A percentile compares a stretch with the other conserved stretches of the same genome.
Evolutionary conservation across 1,284 basidiomycete genomes (phyloP).

Genomic region (Pisolithus thermaeus): DNA sequence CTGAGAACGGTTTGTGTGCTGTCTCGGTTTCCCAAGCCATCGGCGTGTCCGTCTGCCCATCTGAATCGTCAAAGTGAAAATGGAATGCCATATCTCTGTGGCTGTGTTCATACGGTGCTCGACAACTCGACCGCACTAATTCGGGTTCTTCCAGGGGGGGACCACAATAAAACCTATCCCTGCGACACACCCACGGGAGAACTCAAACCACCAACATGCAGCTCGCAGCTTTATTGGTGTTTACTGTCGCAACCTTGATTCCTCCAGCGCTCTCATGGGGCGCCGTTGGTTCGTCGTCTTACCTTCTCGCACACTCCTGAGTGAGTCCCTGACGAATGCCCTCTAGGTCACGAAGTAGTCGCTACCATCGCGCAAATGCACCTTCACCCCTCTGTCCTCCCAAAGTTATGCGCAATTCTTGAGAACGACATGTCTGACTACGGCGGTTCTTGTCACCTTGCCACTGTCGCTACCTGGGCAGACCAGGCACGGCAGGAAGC

Average conservation of each 20-base stretch:
- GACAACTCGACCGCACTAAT: too few relatives aligned
- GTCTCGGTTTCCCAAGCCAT: conserved; percentile 1
- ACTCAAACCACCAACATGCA: conserved; percentile 18
- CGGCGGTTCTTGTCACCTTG: conserved; percentile 56
- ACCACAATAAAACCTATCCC: too few relatives aligned
- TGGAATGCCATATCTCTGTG: background rate
- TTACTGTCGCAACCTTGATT: conserved; percentile 17
- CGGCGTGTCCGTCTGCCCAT: background rate
- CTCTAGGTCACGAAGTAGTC: conserved; percentile 79
- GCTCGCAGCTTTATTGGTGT: conserved; percentile 6
- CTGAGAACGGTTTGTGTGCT: conserved; percentile 21
- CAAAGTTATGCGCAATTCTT: conserved; percentile 67
- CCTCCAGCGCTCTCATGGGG: conserved; percentile 36
- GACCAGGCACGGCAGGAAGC: conserved; percentile 55
- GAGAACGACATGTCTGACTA: conserved; percentile 34
- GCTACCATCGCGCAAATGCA: conserved; percentile 93
- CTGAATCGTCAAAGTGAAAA: background rate
- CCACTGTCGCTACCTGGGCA: conserved; percentile 84
- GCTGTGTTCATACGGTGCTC: too few relatives aligned
- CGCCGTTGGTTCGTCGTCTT: conserved; percentile 31
- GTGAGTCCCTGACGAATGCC: background rate
- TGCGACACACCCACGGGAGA: background rate
- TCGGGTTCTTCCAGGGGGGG: too few relatives aligned
- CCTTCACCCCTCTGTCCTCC: conserved; percentile 69
- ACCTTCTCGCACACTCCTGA: background rate